Evolutionary conservation across 768 basidiomycete genomes (phyloP), one percentile per base, ranked within the genome.

Genomic region (Phanerochaete sordida): DNA sequence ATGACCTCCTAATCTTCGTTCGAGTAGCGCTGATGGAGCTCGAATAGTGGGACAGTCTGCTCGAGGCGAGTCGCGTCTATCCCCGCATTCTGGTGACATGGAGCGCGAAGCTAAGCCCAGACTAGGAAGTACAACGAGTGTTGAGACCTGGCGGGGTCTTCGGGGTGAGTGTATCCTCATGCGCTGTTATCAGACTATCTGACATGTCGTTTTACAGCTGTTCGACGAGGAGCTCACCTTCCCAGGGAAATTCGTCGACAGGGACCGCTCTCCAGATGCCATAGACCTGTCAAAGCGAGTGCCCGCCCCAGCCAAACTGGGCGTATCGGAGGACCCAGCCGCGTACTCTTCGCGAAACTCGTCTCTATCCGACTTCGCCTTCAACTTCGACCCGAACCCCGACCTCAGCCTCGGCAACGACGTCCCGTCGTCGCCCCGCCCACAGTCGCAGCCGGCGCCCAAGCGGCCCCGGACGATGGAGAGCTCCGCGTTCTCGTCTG

Each of bases 221-320:
- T 75, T 88, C 51, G 90, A 91, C 68, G 88, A 90, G 70, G 88
- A 91, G 62, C 69, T 91, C 2, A 85, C 81, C 66, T 90, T 90
- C 65, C 89, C 88, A 1, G 87, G 88, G 13, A 79, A 57, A 23
- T 56, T 45, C 15, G 28, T 58, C 2, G 19, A 11, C 45, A 55
- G 19, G 19, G 13, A 16, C 16, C 45, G n/a, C 3, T 57, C 53
- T 9, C 33, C 53, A 6, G 53, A 54, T 24, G 16, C 53, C 21
- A 26, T 54, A 26, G 53, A 54, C 24, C 37, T 54, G 23, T 13
- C 33, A 21, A 19, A 23, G 27, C 35, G 23, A 35, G 53, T 27
- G n/a, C 16, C 9, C 19, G 24, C 53, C 13, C 27, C 53, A 24
- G 27, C 53, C 8, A 33, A 23, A 3, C 30, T 23, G 16, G 12